Percentiles rank a stretch among this genome's conserved stretches.
Evolutionary conservation across 192 early-diverging fungal species (phyloP).

Genomic region (Umbelopsis ramanniana): DNA sequence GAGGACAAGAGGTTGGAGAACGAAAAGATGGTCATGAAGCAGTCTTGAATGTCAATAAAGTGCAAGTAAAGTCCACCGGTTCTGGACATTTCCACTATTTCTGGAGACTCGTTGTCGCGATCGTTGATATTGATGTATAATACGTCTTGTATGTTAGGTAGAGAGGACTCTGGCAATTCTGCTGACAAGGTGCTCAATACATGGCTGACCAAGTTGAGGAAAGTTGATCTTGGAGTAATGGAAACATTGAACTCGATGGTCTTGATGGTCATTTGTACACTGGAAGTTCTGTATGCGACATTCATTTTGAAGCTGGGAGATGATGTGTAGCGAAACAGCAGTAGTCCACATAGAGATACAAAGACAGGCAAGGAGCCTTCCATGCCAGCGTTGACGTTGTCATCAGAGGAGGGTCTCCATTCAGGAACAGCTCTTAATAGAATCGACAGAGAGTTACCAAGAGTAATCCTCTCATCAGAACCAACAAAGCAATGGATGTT

Average conservation of each 20-base stretch:
- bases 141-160: not conserved
- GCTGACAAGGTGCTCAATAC: not conserved
- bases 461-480: not conserved
- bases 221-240: too few species aligned
- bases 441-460: not conserved
- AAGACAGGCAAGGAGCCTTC: not conserved
- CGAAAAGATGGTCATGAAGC: constrained; percentile 6
- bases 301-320: not conserved
- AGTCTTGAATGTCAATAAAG: constrained; percentile 1
- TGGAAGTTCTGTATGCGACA: not conserved
- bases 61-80: constrained; percentile 2
- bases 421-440: not conserved
- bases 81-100: constrained; percentile 5
- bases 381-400: not conserved
- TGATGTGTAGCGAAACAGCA: not conserved
- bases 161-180: not conserved
- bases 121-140: not conserved
- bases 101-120: constrained; percentile 4
- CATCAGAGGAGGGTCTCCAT: too few species aligned
- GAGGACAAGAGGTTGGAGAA: not conserved
- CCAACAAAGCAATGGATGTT: not conserved
- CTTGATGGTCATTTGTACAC: too few species aligned
- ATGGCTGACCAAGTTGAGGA: too few species aligned
- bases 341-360: not conserved
- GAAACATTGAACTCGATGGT: too few species aligned